These are phyloP conservation scores for Ophiostoma triangulosporum DNA, from an alignment of 2,329 filamentous ascomycete genomes.

Conservation along the genomic window DNA sequence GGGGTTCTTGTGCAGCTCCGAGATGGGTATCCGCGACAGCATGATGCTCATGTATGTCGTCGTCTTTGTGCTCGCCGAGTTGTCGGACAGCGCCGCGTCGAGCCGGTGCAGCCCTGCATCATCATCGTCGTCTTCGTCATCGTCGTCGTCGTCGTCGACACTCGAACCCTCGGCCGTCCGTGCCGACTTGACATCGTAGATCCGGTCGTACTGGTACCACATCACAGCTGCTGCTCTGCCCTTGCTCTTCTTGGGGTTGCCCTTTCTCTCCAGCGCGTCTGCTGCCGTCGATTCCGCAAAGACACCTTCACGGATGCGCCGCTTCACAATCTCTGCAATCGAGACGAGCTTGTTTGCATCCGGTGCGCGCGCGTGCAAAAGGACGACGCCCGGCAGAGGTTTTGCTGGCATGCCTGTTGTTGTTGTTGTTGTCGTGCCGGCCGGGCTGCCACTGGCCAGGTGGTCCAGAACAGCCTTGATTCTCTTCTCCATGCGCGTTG, in stretches of 20 bases:
- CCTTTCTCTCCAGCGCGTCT: not conserved
- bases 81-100: slow-evolving; percentile 29
- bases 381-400: slow-evolving; percentile 23
- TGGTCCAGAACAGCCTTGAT: slow-evolving; percentile 32
- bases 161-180: slow-evolving; percentile 19
- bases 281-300: not conserved
- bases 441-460: slow-evolving; percentile 19
- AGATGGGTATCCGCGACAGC: slow-evolving; percentile 38
- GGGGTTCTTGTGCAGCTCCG: slow-evolving; percentile 37
- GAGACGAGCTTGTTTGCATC: slow-evolving; percentile 54
- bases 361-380: slow-evolving; percentile 36
- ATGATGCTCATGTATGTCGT: slow-evolving; percentile 47
- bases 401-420: not conserved
- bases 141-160: slow-evolving; percentile 10
- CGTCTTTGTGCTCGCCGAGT: slow-evolving; percentile 16
- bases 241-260: not conserved
- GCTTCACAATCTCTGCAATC: slow-evolving; percentile 52
- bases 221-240: not conserved
- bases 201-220: slow-evolving; percentile 45
- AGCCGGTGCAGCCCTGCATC: slow-evolving; percentile 40
- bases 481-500: slow-evolving; percentile 44
- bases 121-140: slow-evolving; percentile 17
- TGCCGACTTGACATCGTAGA: slow-evolving; percentile 32
- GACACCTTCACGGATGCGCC: slow-evolving; percentile 31
- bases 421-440: not conserved